A percentile compares a stretch with the other conserved stretches of the same genome.
These are phyloP conservation scores for Saccharomycopsis synnaedendra DNA, from an alignment of 805 yeast species.

Conservation along the genomic window DNA sequence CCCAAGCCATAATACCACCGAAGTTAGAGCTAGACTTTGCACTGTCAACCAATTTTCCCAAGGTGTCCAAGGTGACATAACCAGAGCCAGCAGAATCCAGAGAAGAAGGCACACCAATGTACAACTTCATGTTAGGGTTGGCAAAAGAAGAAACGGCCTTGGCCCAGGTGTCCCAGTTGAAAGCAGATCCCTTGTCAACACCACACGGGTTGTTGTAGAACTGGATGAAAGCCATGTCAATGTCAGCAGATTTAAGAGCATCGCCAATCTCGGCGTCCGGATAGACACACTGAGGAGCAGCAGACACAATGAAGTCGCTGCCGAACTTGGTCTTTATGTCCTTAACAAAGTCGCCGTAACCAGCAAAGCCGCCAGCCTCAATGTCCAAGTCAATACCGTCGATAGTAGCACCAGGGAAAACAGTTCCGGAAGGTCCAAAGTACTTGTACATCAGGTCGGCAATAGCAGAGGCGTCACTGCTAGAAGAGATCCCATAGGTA, in stretches of 20 bases:
- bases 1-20: conserved; percentile 16
- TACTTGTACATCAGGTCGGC: conserved; percentile 5
- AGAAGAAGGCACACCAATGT: conserved; percentile 34
- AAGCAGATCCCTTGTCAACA: conserved; percentile 29
- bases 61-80: conserved; percentile 31
- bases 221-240: conserved; percentile 79
- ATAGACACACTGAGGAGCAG: conserved; percentile 87
- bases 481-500: conserved; percentile 2
- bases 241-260: conserved; percentile 41
- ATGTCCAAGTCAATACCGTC: conserved; percentile 94
- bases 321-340: conserved; percentile 19
- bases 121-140: conserved; percentile 59
- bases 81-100: conserved; percentile 31
- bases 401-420: conserved; percentile 50
- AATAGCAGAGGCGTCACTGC: conserved; percentile 3
- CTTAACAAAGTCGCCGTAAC: conserved; percentile 51
- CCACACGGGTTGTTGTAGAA: conserved; percentile 81
- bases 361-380: conserved; percentile 51
- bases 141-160: conserved; percentile 50
- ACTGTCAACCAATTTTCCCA: conserved; percentile 18
- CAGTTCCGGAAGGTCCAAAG: conserved; percentile 13
- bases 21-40: conserved; percentile 2
- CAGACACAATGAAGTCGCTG: conserved; percentile 61
- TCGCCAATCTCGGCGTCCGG: conserved; percentile 68
- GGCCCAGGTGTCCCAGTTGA: conserved; percentile 69